phyloP scores from a whole-genome alignment of 106 monocot genomes.

The Dendrobium nobile region DNA sequence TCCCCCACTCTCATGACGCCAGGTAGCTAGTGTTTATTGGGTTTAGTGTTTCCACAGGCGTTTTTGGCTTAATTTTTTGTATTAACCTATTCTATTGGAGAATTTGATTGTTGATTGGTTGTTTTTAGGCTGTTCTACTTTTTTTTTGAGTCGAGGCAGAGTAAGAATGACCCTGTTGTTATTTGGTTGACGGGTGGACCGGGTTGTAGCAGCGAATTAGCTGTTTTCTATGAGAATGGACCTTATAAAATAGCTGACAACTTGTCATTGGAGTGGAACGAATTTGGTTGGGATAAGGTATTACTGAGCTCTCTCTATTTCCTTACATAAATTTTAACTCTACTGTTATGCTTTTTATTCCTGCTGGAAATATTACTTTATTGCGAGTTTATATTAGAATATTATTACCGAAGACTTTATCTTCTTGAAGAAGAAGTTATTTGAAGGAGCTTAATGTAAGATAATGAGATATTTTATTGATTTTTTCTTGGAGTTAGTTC shows the following conservation, averaged over 20 bases:
- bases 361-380: not conserved
- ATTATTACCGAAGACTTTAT: not conserved
- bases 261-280: slow-evolving; percentile 53
- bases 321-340: not conserved
- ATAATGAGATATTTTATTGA: too few relatives aligned
- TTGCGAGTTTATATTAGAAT: not conserved
- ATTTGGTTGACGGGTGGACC: slow-evolving; percentile 82
- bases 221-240: slow-evolving; percentile 75
- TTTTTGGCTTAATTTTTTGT: not conserved
- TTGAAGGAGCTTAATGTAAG: too few relatives aligned
- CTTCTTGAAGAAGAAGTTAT: too few relatives aligned
- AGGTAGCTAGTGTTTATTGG: slow-evolving; percentile 25
- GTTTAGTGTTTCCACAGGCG: not conserved
- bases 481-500: too few relatives aligned
- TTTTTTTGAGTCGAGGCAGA: slow-evolving; percentile 61
- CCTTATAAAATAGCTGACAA: slow-evolving; percentile 54
- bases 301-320: not conserved
- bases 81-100: not conserved
- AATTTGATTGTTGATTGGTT: slow-evolving; percentile 1
- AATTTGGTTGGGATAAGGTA: slow-evolving; percentile 82
- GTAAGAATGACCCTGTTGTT: slow-evolving; percentile 60
- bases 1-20: slow-evolving; percentile 65
- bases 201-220: slow-evolving; percentile 78
- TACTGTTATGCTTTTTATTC: not conserved
- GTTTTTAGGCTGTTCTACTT: slow-evolving; percentile 64